Base-by-base conservation (phyloP, 2,329 filamentous ascomycete species). In the Fusarium nematophilum region DNA sequence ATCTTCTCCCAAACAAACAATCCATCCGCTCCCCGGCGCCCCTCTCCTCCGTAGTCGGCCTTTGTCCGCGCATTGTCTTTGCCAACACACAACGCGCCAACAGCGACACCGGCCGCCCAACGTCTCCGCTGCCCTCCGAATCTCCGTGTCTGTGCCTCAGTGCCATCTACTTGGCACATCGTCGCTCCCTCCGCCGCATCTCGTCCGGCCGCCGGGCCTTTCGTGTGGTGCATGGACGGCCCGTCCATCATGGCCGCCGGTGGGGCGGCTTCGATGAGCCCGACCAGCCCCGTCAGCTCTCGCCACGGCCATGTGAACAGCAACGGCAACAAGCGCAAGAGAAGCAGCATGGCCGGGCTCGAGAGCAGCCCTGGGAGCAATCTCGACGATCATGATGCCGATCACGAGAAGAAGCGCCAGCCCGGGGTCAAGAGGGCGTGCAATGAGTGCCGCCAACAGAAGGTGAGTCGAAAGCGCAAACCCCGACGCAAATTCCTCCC, bases 381-480 rank as follows among this genome's bases (percentile, higher is more conserved):
- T 37, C 57, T 73, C 33, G 78, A 81, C 43, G 81, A 81, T 53
- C 83, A 83, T 52, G 80, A 86, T 53, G 86, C 87, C 54, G 84
- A 86, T 46, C 75, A 80, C 39, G 85, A 87, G 67, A 85, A 85
- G 75, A 86, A 86, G 74, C 82, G 86, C 57, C 85, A 88, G 64
- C 87, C 87, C 21, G 87, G 87, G 49, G 87, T 90, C 42, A 92
- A 94, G 79, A 83, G 91, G 68, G 91, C 91, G 6, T 94, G 91
- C 76, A 93, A 93, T 71, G 90, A 94, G 75, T 94, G 90, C 72
- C 84, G 90, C 59, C 91, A 94, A 77, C 91, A 94, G 76, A 94
- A 94, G 82, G 90, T 92, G 78, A 83, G 79, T 81, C 72, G 46
- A 64, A n/a, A 56, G 11, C 23, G 26, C 8, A 14, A 38, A 43